A percentile compares a stretch with the other conserved stretches of the same genome.
These are phyloP conservation scores for Kurtzmaniella quercitrusa DNA, from an alignment of 1,139 yeast genomes.

Conservation along the genomic window DNA sequence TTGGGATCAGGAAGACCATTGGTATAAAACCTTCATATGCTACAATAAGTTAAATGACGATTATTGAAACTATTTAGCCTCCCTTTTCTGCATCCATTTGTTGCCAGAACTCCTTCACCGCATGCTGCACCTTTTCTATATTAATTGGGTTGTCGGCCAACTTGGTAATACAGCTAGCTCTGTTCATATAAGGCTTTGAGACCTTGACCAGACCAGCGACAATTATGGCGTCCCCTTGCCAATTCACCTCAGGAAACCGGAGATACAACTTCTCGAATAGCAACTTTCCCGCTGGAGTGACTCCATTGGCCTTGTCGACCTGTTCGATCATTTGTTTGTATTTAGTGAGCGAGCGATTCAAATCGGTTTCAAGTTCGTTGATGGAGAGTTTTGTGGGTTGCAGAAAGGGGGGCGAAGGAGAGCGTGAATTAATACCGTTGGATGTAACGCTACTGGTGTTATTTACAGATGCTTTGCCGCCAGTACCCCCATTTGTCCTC, in stretches of 20 bases:
- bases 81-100: constrained; percentile 50
- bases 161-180: constrained; percentile 18
- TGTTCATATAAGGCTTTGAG: constrained; percentile 26
- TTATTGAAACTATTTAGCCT: constrained; percentile 33
- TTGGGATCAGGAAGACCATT: too few relatives aligned
- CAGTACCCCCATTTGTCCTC: constrained; percentile 8
- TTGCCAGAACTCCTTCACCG: constrained; percentile 55
- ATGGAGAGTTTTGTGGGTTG: constrained; percentile 9
- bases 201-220: constrained; percentile 23
- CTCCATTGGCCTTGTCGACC: constrained; percentile 8
- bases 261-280: constrained; percentile 17
- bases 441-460: constrained; percentile 1
- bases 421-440: neutral
- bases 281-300: constrained; percentile 13
- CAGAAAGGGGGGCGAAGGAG: constrained; percentile 5
- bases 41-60: constrained; percentile 1
- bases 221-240: constrained; percentile 21
- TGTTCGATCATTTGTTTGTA: constrained; percentile 10
- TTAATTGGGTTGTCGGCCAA: constrained; percentile 22
- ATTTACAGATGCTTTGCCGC: constrained; percentile 3
- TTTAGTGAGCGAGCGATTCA: constrained; percentile 13
- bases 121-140: constrained; percentile 41
- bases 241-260: constrained; percentile 15
- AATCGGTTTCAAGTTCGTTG: constrained; percentile 15
- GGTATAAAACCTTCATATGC: too few relatives aligned